Conservation (phyloP, 75 land plant genomes). For the Picea glauca region DNA sequence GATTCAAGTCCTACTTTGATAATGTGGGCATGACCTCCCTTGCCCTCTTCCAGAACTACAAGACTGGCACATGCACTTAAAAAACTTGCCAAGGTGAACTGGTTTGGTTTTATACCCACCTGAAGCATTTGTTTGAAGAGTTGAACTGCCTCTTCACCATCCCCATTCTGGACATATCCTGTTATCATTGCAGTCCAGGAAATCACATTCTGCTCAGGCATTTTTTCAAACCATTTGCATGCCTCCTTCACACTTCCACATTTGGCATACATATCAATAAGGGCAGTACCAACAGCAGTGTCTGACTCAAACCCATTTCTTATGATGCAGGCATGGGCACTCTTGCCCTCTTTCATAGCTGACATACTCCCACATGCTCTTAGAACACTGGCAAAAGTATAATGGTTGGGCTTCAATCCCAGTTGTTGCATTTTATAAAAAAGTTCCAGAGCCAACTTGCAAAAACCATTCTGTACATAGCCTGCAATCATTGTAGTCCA, state of each 20-base stretch:
- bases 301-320: conserved; percentile 28
- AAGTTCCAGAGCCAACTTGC: conserved; percentile 16
- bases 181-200: conserved; percentile 74
- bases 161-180: conserved; percentile 46
- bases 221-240: conserved; percentile 25
- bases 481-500: conserved; percentile 42
- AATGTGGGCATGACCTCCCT: conserved; percentile 34
- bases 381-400: conserved; percentile 15
- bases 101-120: conserved; percentile 29
- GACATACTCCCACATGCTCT: conserved; percentile 18
- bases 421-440: conserved; percentile 15
- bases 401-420: conserved; percentile 12
- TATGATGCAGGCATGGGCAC: conserved; percentile 30
- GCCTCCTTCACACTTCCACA: conserved; percentile 48
- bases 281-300: conserved; percentile 26
- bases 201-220: conserved; percentile 35
- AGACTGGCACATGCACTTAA: conserved; percentile 41
- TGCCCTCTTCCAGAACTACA: conserved; percentile 20
- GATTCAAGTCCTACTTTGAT: conserved; percentile 29
- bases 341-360: conserved; percentile 30
- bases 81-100: conserved; percentile 37
- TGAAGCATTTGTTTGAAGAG: conserved; percentile 49
- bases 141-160: conserved; percentile 18
- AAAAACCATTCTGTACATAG: conserved; percentile 22
- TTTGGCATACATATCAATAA: conserved; percentile 60